Conservation (phyloP, 345 rosid species). For the Noccaea bulbosa region DNA sequence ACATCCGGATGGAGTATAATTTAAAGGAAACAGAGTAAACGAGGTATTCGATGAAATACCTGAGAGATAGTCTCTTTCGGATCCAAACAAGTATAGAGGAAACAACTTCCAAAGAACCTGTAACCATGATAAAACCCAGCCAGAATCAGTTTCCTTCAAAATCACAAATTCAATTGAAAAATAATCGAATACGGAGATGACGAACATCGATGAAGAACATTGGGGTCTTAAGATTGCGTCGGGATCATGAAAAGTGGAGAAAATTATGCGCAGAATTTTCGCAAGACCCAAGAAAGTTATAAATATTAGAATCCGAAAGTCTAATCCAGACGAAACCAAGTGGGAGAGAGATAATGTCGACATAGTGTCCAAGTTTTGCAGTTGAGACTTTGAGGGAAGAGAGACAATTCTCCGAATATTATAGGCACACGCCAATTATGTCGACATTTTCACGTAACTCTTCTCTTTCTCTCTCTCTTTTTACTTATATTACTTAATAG, state of each 20-base stretch:
- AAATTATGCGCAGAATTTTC: not conserved
- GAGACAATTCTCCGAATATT: not conserved
- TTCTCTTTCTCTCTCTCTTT: too few relatives aligned
- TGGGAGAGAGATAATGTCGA: conserved; percentile 39
- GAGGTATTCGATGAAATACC: conserved; percentile 43
- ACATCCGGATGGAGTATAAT: too few relatives aligned
- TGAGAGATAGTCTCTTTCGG: conserved; percentile 44
- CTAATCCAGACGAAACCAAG: conserved; percentile 4
- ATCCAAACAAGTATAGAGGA: conserved; percentile 39
- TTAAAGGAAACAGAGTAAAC: not conserved
- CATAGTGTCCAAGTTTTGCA: conserved; percentile 32
- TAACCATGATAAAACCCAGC: not conserved
- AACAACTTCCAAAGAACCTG: conserved; percentile 52
- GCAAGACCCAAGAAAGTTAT: conserved; percentile 2
- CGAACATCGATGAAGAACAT: conserved; percentile 46
- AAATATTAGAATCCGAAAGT: not conserved
- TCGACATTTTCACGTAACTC: conserved; percentile 38
- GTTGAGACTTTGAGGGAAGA: conserved; percentile 19
- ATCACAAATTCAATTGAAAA: not conserved
- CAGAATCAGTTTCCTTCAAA: conserved; percentile 14
- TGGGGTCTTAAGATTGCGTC: conserved; percentile 7
- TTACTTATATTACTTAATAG: not conserved
- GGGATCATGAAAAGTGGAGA: conserved; percentile 33
- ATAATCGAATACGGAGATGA: not conserved
- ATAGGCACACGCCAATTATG: conserved; percentile 40